Base-by-base conservation (phyloP, 108 stramenopile species). In the Cyclotella atomus region DNA sequence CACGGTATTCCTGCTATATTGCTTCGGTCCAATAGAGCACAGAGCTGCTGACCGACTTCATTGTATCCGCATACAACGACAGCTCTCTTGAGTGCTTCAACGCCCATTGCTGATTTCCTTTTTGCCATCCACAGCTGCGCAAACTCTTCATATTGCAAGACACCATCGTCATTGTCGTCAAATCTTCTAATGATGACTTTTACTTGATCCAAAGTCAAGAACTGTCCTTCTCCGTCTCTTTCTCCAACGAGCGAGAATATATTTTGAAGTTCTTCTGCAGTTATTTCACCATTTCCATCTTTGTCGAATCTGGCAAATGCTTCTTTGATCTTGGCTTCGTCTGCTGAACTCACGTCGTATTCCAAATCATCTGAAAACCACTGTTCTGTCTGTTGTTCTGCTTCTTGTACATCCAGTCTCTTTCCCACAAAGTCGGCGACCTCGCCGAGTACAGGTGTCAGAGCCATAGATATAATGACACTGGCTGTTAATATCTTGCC, bases 401-500 rank as follows among this genome's bases (percentile, higher is more conserved):
- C 79, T 15, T 72, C 66, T 50, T 71, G 71, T 53, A 72, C 71
- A 29, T 91, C 90, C 35, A 88, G 44, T 24, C 66, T 38, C 30
- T 87, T 81, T 12, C 87, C 91, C 17, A 84, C 78, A 23, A 50
- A 73, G 7, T 86, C 83, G n/a, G 85, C 91, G 17, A 88, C 43
- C 38, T 89, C 83, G 14, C 85, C 88, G 14, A 92, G 62, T 0
- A 87, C 32, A 1, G 91, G 91, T 14, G 91, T 89, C 27, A 92
- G 68, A 19, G 85, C 56, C 91, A 92, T 92, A n/a, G 91, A 92
- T 44, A 92, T 84, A 45, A 89, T 87, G 21, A 92, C 91, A 49
- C 78, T 77, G n/a, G 89, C 87, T 19, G 84, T 85, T 30, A 92
- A 63, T 3, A 92, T 61, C 23, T 81, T 85, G 19, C 83, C 85